Conservation (phyloP, 768 basidiomycete species). For the Agrocybe chaxingu region DNA sequence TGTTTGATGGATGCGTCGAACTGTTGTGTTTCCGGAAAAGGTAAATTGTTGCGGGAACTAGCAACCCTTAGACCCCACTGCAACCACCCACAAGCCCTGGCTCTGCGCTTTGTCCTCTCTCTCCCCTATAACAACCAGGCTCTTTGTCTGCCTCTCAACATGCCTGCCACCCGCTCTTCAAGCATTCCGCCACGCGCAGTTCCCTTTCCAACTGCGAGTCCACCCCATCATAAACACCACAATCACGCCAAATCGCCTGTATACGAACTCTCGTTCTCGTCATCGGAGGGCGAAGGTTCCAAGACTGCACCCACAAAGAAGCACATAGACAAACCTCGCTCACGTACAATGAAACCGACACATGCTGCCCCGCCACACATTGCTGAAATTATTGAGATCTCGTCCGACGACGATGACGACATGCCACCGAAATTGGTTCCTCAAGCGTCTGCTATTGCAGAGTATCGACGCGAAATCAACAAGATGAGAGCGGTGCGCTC, state of each 20-base stretch:
- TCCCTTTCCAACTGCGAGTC: slow-evolving; percentile 13
- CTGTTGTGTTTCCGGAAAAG: slow-evolving; percentile 6
- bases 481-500: slow-evolving; percentile 40
- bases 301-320: not conserved
- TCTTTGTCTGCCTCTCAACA: slow-evolving; percentile 11
- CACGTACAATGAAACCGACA: slow-evolving; percentile 9
- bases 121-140: slow-evolving; percentile 1
- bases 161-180: slow-evolving; percentile 28
- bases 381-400: slow-evolving; percentile 51
- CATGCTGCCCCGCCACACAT: slow-evolving; percentile 6
- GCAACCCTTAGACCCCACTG: no score
- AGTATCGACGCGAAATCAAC: slow-evolving; percentile 38
- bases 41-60: slow-evolving; percentile 5
- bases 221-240: slow-evolving; percentile 4
- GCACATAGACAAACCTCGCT: slow-evolving; percentile 11
- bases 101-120: not conserved
- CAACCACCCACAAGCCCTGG: not conserved
- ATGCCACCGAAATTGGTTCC: slow-evolving; percentile 1
- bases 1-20: slow-evolving; percentile 4
- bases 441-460: slow-evolving; percentile 22
- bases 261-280: slow-evolving; percentile 27
- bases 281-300: slow-evolving; percentile 26
- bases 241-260: not conserved
- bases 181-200: slow-evolving; percentile 13
- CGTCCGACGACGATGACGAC: slow-evolving; percentile 48